Percentiles rank a stretch among this genome's conserved stretches.
phyloP scores from a whole-genome alignment of 805 yeast species.

The Pichia rugopelliculosa region DNA sequence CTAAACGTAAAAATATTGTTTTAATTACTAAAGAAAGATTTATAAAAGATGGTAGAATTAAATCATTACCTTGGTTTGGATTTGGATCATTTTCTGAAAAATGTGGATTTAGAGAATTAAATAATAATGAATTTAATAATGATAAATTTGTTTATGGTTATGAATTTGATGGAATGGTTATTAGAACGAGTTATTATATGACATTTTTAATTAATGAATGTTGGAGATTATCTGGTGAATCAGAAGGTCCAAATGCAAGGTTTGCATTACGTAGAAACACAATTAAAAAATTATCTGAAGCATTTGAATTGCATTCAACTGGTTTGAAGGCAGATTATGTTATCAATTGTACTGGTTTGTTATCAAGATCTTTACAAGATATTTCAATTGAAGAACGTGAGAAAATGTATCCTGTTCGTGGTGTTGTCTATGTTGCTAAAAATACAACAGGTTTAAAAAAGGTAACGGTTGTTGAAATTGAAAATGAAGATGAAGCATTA shows the following conservation, averaged over 20 bases:
- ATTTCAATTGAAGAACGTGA: constrained; percentile 24
- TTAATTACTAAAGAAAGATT: constrained; percentile 17
- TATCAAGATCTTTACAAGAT: constrained; percentile 37
- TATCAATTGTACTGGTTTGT: constrained; percentile 52
- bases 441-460: constrained; percentile 30
- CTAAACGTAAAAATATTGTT: constrained; percentile 16
- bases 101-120: constrained; percentile 30
- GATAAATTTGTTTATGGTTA: constrained; percentile 33
- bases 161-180: constrained; percentile 32
- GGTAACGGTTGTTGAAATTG: constrained; percentile 26
- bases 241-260: constrained; percentile 30
- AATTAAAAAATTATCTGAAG: constrained; percentile 41
- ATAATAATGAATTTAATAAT: constrained; percentile 30
- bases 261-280: constrained; percentile 39
- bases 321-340: constrained; percentile 40
- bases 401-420: constrained; percentile 45
- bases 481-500: constrained; percentile 36
- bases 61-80: constrained; percentile 41
- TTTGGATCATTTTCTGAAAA: constrained; percentile 17
- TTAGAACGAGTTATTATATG: constrained; percentile 25
- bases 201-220: constrained; percentile 28
- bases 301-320: constrained; percentile 34
- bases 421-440: constrained; percentile 48
- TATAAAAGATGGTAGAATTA: constrained; percentile 9
- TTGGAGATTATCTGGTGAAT: constrained; percentile 12